These are phyloP conservation scores for Trichoderma arundinaceum DNA, from an alignment of 2,329 filamentous ascomycete genomes.

Conservation along the genomic window DNA sequence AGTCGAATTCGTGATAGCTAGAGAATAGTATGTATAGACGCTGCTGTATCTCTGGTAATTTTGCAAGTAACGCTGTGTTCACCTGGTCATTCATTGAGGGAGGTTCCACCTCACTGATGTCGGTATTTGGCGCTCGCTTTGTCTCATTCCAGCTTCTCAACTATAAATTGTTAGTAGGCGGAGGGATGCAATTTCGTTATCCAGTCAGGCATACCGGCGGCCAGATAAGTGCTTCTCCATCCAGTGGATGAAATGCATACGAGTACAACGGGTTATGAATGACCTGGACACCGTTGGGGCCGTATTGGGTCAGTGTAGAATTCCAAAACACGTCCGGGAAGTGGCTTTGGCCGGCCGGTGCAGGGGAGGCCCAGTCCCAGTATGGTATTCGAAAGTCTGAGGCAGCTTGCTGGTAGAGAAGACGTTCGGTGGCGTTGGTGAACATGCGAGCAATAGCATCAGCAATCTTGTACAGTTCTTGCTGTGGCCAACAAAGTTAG, in stretches of 20 bases:
- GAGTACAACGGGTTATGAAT: conserved; percentile 68
- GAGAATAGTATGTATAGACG: conserved; percentile 72
- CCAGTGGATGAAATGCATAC: conserved; percentile 65
- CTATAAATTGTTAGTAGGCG: conserved; percentile 42
- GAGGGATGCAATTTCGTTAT: background rate
- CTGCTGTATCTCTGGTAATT: conserved; percentile 61
- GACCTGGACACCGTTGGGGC: conserved; percentile 59
- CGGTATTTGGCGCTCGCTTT: conserved; percentile 57
- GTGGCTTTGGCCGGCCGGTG: conserved; percentile 55
- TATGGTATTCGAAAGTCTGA: conserved; percentile 61
- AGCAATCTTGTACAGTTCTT: conserved; percentile 47
- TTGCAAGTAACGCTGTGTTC: conserved; percentile 51
- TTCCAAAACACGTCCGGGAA: conserved; percentile 55
- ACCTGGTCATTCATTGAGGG: conserved; percentile 66
- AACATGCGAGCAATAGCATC: conserved; percentile 55
- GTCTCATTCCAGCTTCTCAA: conserved; percentile 66
- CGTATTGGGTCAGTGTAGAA: conserved; percentile 57
- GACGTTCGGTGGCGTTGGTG: conserved; percentile 52
- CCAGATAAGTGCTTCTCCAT: conserved; percentile 62
- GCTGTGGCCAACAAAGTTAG: conserved; percentile 39
- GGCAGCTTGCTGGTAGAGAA: conserved; percentile 58
- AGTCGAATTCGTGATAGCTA: conserved; percentile 69
- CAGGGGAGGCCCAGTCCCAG: conserved; percentile 62
- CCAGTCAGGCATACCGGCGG: conserved; percentile 56
- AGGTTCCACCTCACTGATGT: conserved; percentile 40